Conservation (phyloP, 805 yeast species). For the Sporopachydermia lactativora region DNA sequence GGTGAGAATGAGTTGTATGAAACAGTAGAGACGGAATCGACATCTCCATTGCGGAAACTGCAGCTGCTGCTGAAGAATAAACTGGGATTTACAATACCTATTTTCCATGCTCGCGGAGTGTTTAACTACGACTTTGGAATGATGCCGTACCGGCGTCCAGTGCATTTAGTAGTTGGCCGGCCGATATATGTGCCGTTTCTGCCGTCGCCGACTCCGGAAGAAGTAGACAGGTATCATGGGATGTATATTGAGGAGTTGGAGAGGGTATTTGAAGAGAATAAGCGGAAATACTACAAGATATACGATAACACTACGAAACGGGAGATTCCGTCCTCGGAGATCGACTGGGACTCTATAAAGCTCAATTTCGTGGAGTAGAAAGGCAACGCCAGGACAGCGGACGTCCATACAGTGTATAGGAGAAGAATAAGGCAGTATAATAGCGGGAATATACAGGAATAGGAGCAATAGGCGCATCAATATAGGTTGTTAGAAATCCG, state of each 20-base stretch:
- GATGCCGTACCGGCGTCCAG: constrained; percentile 71
- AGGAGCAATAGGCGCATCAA: no score
- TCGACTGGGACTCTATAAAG: constrained; percentile 8
- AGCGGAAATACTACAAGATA: constrained; percentile 26
- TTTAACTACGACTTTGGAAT: constrained; percentile 89
- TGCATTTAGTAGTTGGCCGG: constrained; percentile 54
- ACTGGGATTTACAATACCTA: constrained; percentile 78
- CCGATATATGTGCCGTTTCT: constrained; percentile 47
- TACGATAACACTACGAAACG: constrained; percentile 1
- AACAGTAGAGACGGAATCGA: constrained; percentile 29
- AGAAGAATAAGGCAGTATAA: no score
- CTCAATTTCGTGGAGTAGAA: constrained; percentile 10
- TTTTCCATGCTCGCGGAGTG: constrained; percentile 83
- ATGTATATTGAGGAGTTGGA: constrained; percentile 52
- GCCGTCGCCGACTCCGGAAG: constrained; percentile 29
- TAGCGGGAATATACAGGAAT: no score
- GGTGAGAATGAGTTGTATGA: constrained; percentile 71
- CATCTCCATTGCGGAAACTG: constrained; percentile 34
- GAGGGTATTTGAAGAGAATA: constrained; percentile 53
- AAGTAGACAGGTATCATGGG: constrained; percentile 57
- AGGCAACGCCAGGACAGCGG: background rate
- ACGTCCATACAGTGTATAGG: no score
- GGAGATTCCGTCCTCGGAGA: constrained; percentile 7
- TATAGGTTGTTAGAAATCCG: no score
- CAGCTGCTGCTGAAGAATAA: constrained; percentile 62